Base-by-base conservation (phyloP, 805 yeast species). In the Kurtzmaniella cleridarum region DNA sequence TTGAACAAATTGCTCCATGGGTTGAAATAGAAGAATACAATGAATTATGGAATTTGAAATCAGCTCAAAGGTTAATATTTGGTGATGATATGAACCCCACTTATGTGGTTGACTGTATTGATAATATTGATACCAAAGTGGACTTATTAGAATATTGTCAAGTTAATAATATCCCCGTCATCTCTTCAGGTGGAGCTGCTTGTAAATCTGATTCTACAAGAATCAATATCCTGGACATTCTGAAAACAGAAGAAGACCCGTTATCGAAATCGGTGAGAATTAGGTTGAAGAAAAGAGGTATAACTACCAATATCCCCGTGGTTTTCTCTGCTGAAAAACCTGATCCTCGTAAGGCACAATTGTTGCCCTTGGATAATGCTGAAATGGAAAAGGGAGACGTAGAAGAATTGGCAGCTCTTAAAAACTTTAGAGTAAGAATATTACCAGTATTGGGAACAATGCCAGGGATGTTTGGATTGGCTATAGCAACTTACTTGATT, bases 141-240 rank as follows among this genome's bases (percentile, higher is more conserved):
- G 98, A 93, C 53, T 66, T 93, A 38, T 66, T 93, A 47, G 80
- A 81, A 26, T 90, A 73, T 60, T 82, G 95, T 48, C 66, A 80
- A 55, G 69, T 71, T 13, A 63, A 78, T 32, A 59, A 71, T 1
- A 56, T 91, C 27, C 77, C 76, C n/a, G 84, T 89, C 26, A 75
- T 93, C 30, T 81, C 95, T 3, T 85, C 96, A 1, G 95, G 95
- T 79, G 99, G 99, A 20, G 98, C 99, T 1, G 95, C 96, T 3
- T 84, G 96, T 50, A 93, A 93, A 59, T 83, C 95, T 38, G 99
- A 93, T 57, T 95, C 98, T 10, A 83, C 97, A 2, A 72, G 98
- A 53, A 78, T 93, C 41, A 85, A 88, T 55, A 74, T 93, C 31
- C 89, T 89, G 27, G 99, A 93, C 61, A 78, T 93, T 39, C 81